Evolutionary conservation across 148 eudicot genomes (phyloP), one percentile per base, ranked within the genome.

Genomic region (Mesembryanthemum crystallinum): DNA sequence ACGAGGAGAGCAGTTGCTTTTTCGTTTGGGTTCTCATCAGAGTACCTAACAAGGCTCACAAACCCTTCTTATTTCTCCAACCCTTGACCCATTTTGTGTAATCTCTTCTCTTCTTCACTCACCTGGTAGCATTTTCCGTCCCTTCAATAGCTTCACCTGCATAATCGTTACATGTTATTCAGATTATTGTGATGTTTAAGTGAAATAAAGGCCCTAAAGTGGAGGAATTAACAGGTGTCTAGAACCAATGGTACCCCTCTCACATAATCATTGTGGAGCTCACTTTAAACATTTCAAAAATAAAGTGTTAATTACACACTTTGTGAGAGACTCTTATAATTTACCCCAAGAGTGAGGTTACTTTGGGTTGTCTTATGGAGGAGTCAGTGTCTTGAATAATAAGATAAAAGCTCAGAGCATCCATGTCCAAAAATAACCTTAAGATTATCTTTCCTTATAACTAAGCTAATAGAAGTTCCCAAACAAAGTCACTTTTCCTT

Each of bases 1-100:
- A 92, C 92, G 12, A 95, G 64, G 27, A 95, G 92, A 43, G 94
- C 97, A 0, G 98, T 92, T 63, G 98, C 98, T 81, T 86, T 92
- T 64, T 97, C 98, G 32, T 43, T 79, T 7, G 92, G 96, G 83
- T 84, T 81, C 25, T 92, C 98, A 14, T 92, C 96, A 10, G 96
- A 82, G 87, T 72, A 85, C 69, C 97, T 84, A 49, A 95, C 78
- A 5, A 95, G 77, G 0, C 96, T 95, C 76, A 95, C 85, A 70
- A 86, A 95, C 21, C 80, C 92, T 43, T 88, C 88, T 72, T n/a
- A n/a, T n/a, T 91, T 97, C 9, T 51, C 65, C 47, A 68, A 78
- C 7, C 59, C 75, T 29, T 67, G 72, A 15, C 67, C 73, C 29
- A 60, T 66, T 3, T 80, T 25, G 60, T 21, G 65, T 17, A 52